phyloP scores from a whole-genome alignment of 2,329 filamentous ascomycete species.

The Botrytis hyacinthi region DNA sequence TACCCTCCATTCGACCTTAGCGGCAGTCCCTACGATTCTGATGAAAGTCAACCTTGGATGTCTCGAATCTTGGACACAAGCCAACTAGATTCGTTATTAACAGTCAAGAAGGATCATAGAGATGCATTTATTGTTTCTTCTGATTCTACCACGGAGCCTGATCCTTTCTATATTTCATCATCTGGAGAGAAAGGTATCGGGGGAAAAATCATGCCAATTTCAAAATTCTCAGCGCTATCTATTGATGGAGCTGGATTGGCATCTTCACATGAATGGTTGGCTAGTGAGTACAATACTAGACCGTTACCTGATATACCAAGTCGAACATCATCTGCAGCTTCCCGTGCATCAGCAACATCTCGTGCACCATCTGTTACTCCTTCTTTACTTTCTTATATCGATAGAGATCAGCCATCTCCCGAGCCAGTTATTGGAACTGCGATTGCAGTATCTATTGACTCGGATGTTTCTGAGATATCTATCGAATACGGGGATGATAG shows the following conservation, averaged over 20 bases:
- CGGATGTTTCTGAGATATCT: conserved; percentile 4
- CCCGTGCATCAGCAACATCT: conserved; percentile 19
- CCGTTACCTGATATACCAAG: conserved; percentile 17
- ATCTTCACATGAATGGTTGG: conserved; percentile 7
- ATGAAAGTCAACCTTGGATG: background rate
- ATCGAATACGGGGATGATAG: background rate
- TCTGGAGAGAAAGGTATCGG: background rate
- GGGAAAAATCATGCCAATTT: background rate
- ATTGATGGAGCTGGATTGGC: conserved; percentile 2
- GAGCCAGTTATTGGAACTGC: conserved; percentile 26
- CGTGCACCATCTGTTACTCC: conserved; percentile 26
- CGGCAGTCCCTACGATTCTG: background rate
- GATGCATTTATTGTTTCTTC: conserved; percentile 11
- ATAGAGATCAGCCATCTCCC: conserved; percentile 27
- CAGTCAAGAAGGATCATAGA: conserved; percentile 12
- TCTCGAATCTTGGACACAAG: background rate
- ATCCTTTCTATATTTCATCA: conserved; percentile 11
- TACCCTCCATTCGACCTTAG: conserved; percentile 5
- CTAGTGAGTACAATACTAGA: conserved; percentile 12
- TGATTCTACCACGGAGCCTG: background rate
- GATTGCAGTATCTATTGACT: conserved; percentile 20
- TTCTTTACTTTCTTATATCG: conserved; percentile 25
- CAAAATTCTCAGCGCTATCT: background rate
- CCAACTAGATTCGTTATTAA: background rate
- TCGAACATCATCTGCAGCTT: conserved; percentile 11